Conservation (phyloP, 208 protist species). For the Crithidia mellificae region DNA sequence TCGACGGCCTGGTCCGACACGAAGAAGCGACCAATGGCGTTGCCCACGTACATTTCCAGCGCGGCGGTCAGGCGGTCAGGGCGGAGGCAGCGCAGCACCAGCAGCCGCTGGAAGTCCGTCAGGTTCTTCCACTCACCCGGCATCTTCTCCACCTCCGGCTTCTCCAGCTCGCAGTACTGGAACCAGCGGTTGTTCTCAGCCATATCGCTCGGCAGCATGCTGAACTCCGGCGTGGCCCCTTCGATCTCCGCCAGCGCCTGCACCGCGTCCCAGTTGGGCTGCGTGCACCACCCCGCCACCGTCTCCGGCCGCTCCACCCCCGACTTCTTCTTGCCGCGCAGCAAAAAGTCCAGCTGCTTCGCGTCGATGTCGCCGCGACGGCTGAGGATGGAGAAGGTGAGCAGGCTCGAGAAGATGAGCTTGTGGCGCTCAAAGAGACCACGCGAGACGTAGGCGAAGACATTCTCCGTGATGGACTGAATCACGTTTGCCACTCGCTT, state of each 20-base stretch:
- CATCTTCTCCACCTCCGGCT: constrained; percentile 92
- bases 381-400: constrained; percentile 94
- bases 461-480: constrained; percentile 92
- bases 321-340: constrained; percentile 91
- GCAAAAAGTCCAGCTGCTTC: constrained; percentile 94
- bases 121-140: constrained; percentile 95
- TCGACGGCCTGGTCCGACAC: constrained; percentile 94
- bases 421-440: constrained; percentile 99
- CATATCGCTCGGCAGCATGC: constrained; percentile 86
- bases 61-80: constrained; percentile 97
- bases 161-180: constrained; percentile 92
- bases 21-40: constrained; percentile 94
- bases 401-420: constrained; percentile 97
- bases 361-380: constrained; percentile 76
- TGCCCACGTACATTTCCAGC: constrained; percentile 92
- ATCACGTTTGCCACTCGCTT: constrained; percentile 94
- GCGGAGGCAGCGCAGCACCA: constrained; percentile 95
- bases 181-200: constrained; percentile 92
- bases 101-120: constrained; percentile 94
- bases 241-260: constrained; percentile 92
- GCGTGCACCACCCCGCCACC: constrained; percentile 90
- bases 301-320: constrained; percentile 87
- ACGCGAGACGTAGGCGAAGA: constrained; percentile 96
- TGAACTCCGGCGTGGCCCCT: constrained; percentile 88
- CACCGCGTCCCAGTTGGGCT: constrained; percentile 92